These are phyloP conservation scores for Malania oleifera DNA, from an alignment of 164 flowering plant genomes.

Conservation along the genomic window DNA sequence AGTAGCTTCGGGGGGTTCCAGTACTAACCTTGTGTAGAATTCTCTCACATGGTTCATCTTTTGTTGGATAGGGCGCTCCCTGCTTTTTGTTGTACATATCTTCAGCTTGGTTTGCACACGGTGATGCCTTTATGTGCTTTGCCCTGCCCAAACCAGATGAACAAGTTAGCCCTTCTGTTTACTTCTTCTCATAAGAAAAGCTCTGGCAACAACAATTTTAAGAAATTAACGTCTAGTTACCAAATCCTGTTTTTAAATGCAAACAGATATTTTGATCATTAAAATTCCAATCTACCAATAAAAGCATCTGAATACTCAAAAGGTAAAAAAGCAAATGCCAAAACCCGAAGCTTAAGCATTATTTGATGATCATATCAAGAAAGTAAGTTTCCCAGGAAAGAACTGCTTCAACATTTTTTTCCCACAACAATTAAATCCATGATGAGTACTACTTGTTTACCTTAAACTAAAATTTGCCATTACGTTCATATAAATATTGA, in stretches of 20 bases:
- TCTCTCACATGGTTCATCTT: constrained; percentile 40
- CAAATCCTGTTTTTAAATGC: background rate
- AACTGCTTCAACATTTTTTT: too few relatives aligned
- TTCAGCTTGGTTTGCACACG: constrained; percentile 23
- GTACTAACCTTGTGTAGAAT: constrained; percentile 51
- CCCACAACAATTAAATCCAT: too few relatives aligned
- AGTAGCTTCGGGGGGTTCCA: too few relatives aligned
- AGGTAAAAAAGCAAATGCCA: too few relatives aligned
- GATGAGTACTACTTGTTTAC: background rate
- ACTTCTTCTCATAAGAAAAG: background rate
- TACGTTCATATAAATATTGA: background rate
- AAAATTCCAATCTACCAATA: background rate
- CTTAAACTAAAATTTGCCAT: background rate
- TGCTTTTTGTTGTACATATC: constrained; percentile 29
- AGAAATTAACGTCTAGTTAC: background rate
- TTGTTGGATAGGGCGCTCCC: constrained; percentile 17
- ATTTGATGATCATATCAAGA: background rate
- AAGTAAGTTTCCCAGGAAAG: too few relatives aligned
- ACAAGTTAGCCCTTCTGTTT: background rate
- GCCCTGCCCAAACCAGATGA: constrained; percentile 43
- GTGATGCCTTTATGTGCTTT: constrained; percentile 63
- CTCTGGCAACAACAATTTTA: background rate
- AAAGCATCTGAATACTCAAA: too few relatives aligned
- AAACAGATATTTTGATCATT: background rate
- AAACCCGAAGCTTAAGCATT: too few relatives aligned